phyloP scores from a whole-genome alignment of 2,329 filamentous ascomycete species.

The Lanzia echinophila region DNA sequence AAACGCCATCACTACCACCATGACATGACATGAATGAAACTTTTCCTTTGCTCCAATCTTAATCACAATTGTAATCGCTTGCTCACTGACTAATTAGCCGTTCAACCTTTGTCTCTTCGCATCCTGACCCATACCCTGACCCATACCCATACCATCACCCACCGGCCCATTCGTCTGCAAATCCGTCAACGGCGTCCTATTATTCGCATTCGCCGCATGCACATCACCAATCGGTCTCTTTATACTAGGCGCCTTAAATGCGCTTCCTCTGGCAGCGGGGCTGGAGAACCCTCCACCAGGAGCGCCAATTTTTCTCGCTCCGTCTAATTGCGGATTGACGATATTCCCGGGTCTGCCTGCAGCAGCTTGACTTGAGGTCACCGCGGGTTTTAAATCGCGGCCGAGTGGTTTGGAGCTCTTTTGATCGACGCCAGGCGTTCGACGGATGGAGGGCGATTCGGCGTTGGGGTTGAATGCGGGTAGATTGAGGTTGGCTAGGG shows the following conservation, averaged over 20 bases:
- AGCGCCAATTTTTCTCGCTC: constrained; percentile 51
- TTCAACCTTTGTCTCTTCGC: constrained; percentile 29
- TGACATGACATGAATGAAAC: too few relatives aligned
- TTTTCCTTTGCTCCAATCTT: too few relatives aligned
- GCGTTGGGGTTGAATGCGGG: constrained; percentile 65
- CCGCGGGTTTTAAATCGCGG: constrained; percentile 47
- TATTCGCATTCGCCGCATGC: constrained; percentile 6
- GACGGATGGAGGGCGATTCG: constrained; percentile 79
- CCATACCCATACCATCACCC: constrained; percentile 12
- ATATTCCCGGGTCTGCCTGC: constrained; percentile 32
- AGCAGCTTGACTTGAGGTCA: constrained; percentile 23
- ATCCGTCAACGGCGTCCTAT: constrained; percentile 25
- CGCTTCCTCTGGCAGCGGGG: constrained; percentile 49
- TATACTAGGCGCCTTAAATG: constrained; percentile 54
- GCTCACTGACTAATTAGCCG: neutral
- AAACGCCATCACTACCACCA: too few relatives aligned
- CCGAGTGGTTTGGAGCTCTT: constrained; percentile 64
- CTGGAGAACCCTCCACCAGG: constrained; percentile 40
- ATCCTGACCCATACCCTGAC: constrained; percentile 21
- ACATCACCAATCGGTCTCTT: constrained; percentile 23
- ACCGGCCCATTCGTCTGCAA: constrained; percentile 25
- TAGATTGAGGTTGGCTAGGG: constrained; percentile 35
- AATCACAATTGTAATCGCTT: neutral
- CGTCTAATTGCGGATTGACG: constrained; percentile 48
- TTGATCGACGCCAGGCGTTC: constrained; percentile 83